phyloP scores from a whole-genome alignment of 352 stramenopile species.

The Pythium monospermum region DNA sequence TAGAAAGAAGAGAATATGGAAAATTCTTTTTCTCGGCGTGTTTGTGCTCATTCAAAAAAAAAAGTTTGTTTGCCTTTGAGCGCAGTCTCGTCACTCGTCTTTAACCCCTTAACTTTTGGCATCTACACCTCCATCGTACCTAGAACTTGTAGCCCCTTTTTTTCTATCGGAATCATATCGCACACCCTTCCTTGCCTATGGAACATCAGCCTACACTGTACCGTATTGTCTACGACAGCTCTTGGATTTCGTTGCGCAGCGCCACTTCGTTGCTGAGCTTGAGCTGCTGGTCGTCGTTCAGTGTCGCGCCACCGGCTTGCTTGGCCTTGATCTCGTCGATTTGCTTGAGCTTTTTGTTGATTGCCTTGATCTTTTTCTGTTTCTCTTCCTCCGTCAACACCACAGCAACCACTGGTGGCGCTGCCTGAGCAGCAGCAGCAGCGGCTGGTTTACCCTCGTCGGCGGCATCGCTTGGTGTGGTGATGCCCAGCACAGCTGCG shows the following conservation, averaged over 20 bases:
- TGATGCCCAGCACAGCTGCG: slow-evolving; percentile 31
- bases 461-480: no score
- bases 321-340: slow-evolving; percentile 83
- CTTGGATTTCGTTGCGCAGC: slow-evolving; percentile 58
- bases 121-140: no score
- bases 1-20: no score
- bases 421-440: slow-evolving; percentile 10
- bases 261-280: slow-evolving; percentile 67
- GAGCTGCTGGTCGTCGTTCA: slow-evolving; percentile 78
- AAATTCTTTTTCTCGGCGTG: no score
- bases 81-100: no score
- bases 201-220: background rate
- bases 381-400: slow-evolving; percentile 71
- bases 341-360: slow-evolving; percentile 87
- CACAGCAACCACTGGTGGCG: slow-evolving; percentile 12
- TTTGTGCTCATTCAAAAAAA: no score
- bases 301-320: slow-evolving; percentile 51
- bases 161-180: no score
- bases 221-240: slow-evolving; percentile 34
- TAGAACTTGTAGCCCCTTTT: no score
- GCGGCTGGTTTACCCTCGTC: slow-evolving; percentile 12
- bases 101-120: no score
- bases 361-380: slow-evolving; percentile 78
- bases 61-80: no score
- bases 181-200: no score